Evolutionary conservation across 306 rosid species (phyloP).

Genomic region (Prunus dulcis): DNA sequence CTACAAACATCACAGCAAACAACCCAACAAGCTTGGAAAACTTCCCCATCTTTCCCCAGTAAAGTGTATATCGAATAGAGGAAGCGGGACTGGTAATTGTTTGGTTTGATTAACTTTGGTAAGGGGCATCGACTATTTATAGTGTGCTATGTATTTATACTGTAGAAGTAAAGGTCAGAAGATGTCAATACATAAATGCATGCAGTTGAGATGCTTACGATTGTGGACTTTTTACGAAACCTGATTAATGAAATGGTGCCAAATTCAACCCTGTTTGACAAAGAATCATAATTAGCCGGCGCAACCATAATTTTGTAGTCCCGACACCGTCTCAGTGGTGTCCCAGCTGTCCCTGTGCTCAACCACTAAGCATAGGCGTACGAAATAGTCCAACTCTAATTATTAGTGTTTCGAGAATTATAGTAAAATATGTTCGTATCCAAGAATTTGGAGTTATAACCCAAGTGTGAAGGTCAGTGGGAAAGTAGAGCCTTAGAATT

Average conservation of each 20-base stretch:
- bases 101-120: slow-evolving; percentile 2
- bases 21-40: slow-evolving; percentile 25
- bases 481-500: too few relatives aligned
- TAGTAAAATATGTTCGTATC: too few relatives aligned
- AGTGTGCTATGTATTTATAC: neutral
- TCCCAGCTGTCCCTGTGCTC: neutral
- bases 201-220: slow-evolving; percentile 30
- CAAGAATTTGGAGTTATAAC: too few relatives aligned
- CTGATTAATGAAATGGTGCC: slow-evolving; percentile 17
- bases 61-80: neutral
- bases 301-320: slow-evolving; percentile 33
- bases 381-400: neutral
- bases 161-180: neutral
- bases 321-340: neutral
- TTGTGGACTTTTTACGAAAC: slow-evolving; percentile 1
- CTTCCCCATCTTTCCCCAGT: slow-evolving; percentile 43
- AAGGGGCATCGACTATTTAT: slow-evolving; percentile 33
- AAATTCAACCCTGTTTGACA: slow-evolving; percentile 40
- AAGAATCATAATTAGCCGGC: slow-evolving; percentile 31
- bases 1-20: slow-evolving; percentile 39
- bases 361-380: neutral
- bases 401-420: too few relatives aligned
- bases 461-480: too few relatives aligned
- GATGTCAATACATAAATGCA: slow-evolving; percentile 32
- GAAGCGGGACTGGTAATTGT: neutral